Base-by-base conservation (phyloP, 192 early-diverging fungal species). In the Spinellus fusiger region DNA sequence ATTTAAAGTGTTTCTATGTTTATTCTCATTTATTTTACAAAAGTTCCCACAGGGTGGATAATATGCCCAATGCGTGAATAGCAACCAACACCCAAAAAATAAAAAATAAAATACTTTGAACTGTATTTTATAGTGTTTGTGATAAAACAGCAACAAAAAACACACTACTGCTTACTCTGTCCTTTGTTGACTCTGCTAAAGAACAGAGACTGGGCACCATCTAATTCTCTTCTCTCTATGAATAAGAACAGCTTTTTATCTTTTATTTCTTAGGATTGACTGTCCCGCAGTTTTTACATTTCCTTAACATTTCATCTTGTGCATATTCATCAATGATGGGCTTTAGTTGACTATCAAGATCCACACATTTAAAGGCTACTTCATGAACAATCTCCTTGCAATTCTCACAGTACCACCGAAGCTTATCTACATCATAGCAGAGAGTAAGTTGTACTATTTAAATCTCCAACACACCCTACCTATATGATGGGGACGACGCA, bases 381-480 rank as follows among this genome's bases (percentile, higher is more conserved):
- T 94, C 82, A 74, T 95, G 90, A 0, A 99, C 89, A 47, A 97
- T 83, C 27, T 73, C 69, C 34, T 78, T 76, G 73, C 96, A 99
- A 29, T 73, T 27, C 57, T 89, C 82, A 73, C 96, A 99, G 77
- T 99, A 99, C 96, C 96, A 99, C 60, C 91, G 78, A 67, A 99
- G 71, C 0, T 78, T 74, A 80, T 99, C 96, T 88, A 73, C 32
- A 32, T 34, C 37, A 27, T 52, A 65, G 55, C 27, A 50, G 58
- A 26, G 35, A n/a, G 52, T 58, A 44, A 68, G 57, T 31, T 33
- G 27, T 33, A 31, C 8, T 51, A 12, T 20, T 27, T 18, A 59
- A 27, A 23, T 28, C 13, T 46, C 70, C 28, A 29, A 57, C 23
- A 27, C 9, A 31, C 29, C 12, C 53, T 76, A 90, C 89, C 88